Evolutionary conservation across 1,284 basidiomycete genomes (phyloP).

Genomic region (Porodaedalea pini): DNA sequence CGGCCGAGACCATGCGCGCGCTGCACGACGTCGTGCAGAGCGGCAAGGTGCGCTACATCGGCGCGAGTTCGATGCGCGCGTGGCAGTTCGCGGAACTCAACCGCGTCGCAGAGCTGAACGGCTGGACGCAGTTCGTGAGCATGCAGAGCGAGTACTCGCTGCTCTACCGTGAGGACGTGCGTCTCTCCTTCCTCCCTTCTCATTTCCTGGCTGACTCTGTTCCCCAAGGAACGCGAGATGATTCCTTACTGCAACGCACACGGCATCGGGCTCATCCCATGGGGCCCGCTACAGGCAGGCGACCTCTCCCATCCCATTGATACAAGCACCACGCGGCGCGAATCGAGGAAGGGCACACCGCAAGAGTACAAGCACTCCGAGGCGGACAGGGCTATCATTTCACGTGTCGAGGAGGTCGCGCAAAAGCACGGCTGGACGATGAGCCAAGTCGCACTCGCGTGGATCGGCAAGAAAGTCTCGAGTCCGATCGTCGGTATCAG

Average conservation of each 20-base stretch:
- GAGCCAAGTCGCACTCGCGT: conserved; percentile 31
- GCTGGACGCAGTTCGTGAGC: conserved; percentile 38
- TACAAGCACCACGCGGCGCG: conserved; percentile 27
- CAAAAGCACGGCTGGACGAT: conserved; percentile 29
- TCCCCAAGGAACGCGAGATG: conserved; percentile 47
- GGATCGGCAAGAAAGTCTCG: conserved; percentile 28
- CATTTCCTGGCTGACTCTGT: conserved; percentile 19
- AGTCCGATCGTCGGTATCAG: conserved; percentile 28
- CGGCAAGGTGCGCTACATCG: conserved; percentile 45
- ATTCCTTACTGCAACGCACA: conserved; percentile 43
- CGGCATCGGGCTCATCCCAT: conserved; percentile 45
- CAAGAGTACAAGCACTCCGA: conserved; percentile 30
- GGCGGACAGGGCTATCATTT: conserved; percentile 28
- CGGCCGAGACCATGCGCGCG: conserved; percentile 45
- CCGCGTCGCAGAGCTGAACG: conserved; percentile 34
- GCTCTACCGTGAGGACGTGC: conserved; percentile 39
- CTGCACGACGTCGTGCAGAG: conserved; percentile 41
- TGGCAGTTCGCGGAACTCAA: conserved; percentile 44
- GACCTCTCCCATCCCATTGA: conserved; percentile 38
- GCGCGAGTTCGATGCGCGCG: conserved; percentile 40
- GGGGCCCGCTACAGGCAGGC: conserved; percentile 38
- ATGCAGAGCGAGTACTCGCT: conserved; percentile 42
- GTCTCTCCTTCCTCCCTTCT: conserved; percentile 19
- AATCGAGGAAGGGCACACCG: conserved; percentile 26
- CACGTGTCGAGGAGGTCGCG: conserved; percentile 31